These are phyloP conservation scores for Candida sp. DNA, from an alignment of 1,139 yeast genomes.

Conservation along the genomic window DNA sequence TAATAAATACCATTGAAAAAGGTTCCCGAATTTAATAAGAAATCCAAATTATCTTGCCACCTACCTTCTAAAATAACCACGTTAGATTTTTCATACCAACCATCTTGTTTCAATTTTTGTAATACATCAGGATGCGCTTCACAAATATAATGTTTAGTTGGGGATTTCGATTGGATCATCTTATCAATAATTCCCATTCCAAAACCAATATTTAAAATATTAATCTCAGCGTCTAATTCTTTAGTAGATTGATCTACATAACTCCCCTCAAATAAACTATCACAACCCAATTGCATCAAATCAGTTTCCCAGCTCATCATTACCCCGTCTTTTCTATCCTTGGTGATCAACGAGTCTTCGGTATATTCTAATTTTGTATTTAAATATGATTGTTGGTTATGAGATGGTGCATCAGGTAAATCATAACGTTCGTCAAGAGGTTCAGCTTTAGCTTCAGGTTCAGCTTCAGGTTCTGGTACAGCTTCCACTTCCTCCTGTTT, in stretches of 20 bases:
- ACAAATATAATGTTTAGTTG: constrained; percentile 77
- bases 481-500: constrained; percentile 14
- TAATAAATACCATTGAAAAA: constrained; percentile 90
- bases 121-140: constrained; percentile 97
- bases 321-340: constrained; percentile 78
- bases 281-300: constrained; percentile 79
- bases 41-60: constrained; percentile 84
- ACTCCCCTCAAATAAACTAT: constrained; percentile 51
- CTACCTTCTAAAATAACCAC: constrained; percentile 80
- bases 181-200: constrained; percentile 96
- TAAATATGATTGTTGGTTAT: constrained; percentile 63
- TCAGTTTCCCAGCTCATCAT: constrained; percentile 98
- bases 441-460: constrained; percentile 4
- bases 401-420: constrained; percentile 51
- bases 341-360: constrained; percentile 70
- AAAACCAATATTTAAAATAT: constrained; percentile 81
- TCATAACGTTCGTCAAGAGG: constrained; percentile 9
- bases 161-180: constrained; percentile 58
- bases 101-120: constrained; percentile 61
- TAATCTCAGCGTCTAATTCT: constrained; percentile 38
- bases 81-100: constrained; percentile 77
- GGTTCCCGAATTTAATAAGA: constrained; percentile 57
- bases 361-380: constrained; percentile 66
- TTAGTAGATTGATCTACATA: constrained; percentile 14
- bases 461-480: constrained; percentile 8